phyloP scores from a whole-genome alignment of 208 protist genomes.

The Naegleria lovaniensis region DNA sequence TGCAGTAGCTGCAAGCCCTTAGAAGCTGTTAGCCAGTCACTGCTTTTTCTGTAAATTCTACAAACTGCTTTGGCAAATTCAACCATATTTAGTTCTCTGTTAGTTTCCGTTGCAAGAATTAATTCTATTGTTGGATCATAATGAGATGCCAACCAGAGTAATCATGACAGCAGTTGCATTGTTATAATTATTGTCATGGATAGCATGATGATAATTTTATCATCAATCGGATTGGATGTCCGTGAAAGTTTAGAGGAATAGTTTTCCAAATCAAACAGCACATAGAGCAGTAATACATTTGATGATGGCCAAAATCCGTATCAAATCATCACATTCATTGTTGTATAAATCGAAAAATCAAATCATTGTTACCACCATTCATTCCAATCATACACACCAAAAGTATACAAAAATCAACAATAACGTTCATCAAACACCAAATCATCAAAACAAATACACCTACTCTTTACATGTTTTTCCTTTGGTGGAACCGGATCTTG shows the following conservation, averaged over 20 bases:
- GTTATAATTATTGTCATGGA: too few species aligned
- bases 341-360: not conserved
- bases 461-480: constrained; percentile 25
- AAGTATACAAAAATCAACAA: too few species aligned
- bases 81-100: not conserved
- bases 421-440: too few species aligned
- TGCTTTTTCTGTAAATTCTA: not conserved
- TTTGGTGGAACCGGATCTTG: constrained; percentile 20
- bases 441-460: not conserved
- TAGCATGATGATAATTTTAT: too few species aligned
- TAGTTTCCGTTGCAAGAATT: not conserved
- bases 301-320: not conserved
- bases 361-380: not conserved
- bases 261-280: not conserved
- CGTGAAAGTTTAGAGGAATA: too few species aligned
- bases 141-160: too few species aligned
- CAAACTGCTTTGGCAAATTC: not conserved
- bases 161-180: too few species aligned
- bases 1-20: not conserved
- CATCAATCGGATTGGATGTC: too few species aligned
- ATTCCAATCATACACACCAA: too few species aligned
- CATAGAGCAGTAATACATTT: too few species aligned
- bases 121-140: not conserved
- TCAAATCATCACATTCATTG: not conserved
- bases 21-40: not conserved